Evolutionary conservation across 2,329 filamentous ascomycete genomes (phyloP).

Genomic region (Emericellopsis atlantica): DNA sequence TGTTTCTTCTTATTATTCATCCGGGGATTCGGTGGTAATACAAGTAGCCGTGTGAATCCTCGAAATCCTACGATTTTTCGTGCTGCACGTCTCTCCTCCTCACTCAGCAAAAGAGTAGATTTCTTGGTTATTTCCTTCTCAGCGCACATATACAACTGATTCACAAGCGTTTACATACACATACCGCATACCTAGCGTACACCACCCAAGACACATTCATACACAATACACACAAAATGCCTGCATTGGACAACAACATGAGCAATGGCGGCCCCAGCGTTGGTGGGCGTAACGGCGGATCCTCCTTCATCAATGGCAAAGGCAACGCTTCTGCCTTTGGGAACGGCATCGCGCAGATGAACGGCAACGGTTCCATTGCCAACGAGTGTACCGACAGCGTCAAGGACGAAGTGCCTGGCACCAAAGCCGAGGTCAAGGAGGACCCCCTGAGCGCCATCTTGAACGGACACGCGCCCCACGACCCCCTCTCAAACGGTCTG

Average conservation of each 20-base stretch:
- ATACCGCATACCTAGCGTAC: too few species aligned
- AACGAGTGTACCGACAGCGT: background rate
- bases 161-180: too few species aligned
- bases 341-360: conserved; percentile 2
- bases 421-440: background rate
- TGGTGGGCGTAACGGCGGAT: background rate
- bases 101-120: too few species aligned
- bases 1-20: background rate
- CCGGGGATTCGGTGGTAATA: too few species aligned
- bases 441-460: too few species aligned
- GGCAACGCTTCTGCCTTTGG: conserved; percentile 4
- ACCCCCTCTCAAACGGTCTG: conserved; percentile 4
- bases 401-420: background rate
- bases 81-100: too few species aligned
- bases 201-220: background rate
- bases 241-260: conserved; percentile 1
- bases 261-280: conserved; percentile 2
- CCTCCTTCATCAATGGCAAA: conserved; percentile 4
- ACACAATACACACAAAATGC: conserved; percentile 1
- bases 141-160: too few species aligned
- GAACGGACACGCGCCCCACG: background rate
- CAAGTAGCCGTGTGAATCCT: too few species aligned
- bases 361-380: conserved; percentile 1
- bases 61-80: too few species aligned
- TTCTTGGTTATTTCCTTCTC: too few species aligned